Evolutionary conservation across 1,284 basidiomycete genomes (phyloP).

Genomic region (Cystobasidiaceae sp.): DNA sequence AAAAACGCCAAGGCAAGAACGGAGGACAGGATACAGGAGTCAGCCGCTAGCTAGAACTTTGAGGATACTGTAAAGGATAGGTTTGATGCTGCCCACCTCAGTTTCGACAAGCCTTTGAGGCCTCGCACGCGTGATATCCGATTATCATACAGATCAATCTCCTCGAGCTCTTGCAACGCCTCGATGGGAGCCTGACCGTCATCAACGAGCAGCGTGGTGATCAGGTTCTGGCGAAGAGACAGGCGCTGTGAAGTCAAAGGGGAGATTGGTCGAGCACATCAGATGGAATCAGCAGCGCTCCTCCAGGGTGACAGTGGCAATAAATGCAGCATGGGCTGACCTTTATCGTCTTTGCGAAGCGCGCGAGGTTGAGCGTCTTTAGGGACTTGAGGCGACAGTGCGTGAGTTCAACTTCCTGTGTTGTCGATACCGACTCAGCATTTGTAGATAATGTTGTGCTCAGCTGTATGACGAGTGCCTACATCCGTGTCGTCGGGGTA

Average conservation of each 20-base stretch:
- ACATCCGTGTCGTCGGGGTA: slow-evolving; percentile 64
- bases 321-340: too few species aligned
- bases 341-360: slow-evolving; percentile 38
- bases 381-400: slow-evolving; percentile 63
- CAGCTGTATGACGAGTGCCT: too few species aligned
- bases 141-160: slow-evolving; percentile 95
- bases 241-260: too few species aligned
- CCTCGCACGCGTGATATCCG: slow-evolving; percentile 69
- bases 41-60: background rate
- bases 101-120: slow-evolving; percentile 59
- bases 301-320: too few species aligned
- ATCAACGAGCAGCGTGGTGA: slow-evolving; percentile 64
- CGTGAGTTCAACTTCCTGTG: slow-evolving; percentile 80
- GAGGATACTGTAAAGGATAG: background rate
- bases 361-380: slow-evolving; percentile 35
- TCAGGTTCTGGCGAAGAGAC: slow-evolving; percentile 84
- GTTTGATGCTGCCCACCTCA: slow-evolving; percentile 54
- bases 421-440: too few species aligned
- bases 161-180: slow-evolving; percentile 65
- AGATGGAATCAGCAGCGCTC: too few species aligned
- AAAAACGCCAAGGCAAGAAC: too few species aligned
- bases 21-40: background rate
- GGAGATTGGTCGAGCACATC: too few species aligned
- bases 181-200: slow-evolving; percentile 51
- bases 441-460: too few species aligned